phyloP scores from a whole-genome alignment of 805 yeast species.

The Candida pini region DNA sequence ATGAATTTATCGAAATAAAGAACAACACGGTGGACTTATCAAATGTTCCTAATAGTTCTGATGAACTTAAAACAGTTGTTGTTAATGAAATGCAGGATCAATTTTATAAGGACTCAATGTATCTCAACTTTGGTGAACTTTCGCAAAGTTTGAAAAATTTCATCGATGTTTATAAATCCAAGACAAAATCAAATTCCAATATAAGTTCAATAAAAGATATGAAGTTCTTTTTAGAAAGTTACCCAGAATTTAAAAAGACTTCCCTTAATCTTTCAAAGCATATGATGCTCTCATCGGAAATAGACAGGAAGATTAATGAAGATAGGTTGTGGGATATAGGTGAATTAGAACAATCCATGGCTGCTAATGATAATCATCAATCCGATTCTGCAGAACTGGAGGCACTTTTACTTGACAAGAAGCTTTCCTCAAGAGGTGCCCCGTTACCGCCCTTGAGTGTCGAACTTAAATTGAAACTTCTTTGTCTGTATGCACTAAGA shows the following conservation, averaged over 20 bases:
- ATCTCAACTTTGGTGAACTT: constrained; percentile 87
- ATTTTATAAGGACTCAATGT: constrained; percentile 78
- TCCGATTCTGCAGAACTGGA: constrained; percentile 54
- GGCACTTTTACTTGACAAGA: constrained; percentile 39
- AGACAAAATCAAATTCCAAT: constrained; percentile 68
- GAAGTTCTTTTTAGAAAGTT: constrained; percentile 84
- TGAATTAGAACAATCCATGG: constrained; percentile 83
- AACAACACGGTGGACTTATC: constrained; percentile 75
- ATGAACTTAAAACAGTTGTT: constrained; percentile 60
- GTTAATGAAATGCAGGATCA: constrained; percentile 65
- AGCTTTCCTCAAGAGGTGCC: constrained; percentile 15
- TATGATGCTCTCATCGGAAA: constrained; percentile 82
- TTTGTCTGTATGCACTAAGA: constrained; percentile 68
- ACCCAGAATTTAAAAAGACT: constrained; percentile 87
- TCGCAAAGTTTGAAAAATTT: constrained; percentile 83
- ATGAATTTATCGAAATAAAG: constrained; percentile 77
- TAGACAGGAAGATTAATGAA: constrained; percentile 65
- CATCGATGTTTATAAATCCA: constrained; percentile 74
- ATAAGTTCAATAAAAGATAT: constrained; percentile 81
- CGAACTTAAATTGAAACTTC: constrained; percentile 61
- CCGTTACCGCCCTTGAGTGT: constrained; percentile 35
- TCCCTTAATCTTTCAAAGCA: constrained; percentile 89
- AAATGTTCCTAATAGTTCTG: constrained; percentile 45
- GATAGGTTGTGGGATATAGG: constrained; percentile 76
- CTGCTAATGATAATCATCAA: constrained; percentile 52